Conservation (phyloP, 2,329 filamentous ascomycete genomes). For the Trichoderma sp. region DNA sequence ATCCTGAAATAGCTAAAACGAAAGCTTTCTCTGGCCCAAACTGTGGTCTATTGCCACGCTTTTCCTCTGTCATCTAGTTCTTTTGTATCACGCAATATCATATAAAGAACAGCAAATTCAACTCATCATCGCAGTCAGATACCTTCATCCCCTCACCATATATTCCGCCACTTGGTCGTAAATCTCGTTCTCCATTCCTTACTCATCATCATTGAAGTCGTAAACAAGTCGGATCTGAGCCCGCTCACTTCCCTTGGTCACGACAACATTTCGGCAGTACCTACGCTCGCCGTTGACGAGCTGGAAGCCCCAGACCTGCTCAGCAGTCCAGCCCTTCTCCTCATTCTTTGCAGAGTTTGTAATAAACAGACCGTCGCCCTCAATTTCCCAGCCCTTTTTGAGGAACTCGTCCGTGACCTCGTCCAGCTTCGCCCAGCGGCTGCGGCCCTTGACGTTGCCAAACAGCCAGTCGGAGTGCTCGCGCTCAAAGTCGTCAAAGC, state of each 20-base stretch:
- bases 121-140: background rate
- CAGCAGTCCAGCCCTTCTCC: conserved; percentile 56
- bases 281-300: conserved; percentile 52
- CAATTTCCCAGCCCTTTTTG: conserved; percentile 60
- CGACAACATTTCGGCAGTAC: conserved; percentile 55
- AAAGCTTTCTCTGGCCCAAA: background rate
- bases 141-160: background rate
- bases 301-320: conserved; percentile 65
- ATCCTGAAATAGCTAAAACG: background rate
- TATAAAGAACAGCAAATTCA: background rate
- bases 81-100: conserved; percentile 2
- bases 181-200: background rate
- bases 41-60: background rate
- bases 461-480: conserved; percentile 80
- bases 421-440: conserved; percentile 50
- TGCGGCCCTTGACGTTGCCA: conserved; percentile 66
- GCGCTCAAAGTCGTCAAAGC: conserved; percentile 54
- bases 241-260: conserved; percentile 53
- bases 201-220: conserved; percentile 44
- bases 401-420: conserved; percentile 59
- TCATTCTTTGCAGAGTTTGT: conserved; percentile 62
- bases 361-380: conserved; percentile 63
- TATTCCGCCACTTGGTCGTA: background rate
- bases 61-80: background rate
- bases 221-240: conserved; percentile 58